Evolutionary conservation across 495 filamentous ascomycete species (phyloP).

Genomic region (Lineolata rhizophorae): DNA sequence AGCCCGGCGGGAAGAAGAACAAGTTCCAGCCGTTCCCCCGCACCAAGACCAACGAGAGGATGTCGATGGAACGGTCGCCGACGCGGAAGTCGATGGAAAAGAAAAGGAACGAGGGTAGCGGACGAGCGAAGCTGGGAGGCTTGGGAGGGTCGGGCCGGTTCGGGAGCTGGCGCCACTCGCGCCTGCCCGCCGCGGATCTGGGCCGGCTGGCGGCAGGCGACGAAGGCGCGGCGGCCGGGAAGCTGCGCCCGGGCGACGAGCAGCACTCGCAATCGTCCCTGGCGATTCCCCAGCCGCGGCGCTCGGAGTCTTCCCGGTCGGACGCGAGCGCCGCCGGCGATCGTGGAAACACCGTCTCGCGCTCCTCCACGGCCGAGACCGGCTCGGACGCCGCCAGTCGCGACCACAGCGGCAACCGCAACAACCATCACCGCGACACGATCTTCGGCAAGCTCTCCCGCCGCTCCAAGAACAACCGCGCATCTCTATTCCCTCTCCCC

Average conservation of each 20-base stretch:
- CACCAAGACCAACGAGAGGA: not conserved
- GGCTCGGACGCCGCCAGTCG: too few species aligned
- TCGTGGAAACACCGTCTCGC: too few species aligned
- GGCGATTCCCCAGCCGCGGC: slow-evolving; percentile 32
- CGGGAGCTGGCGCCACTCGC: not conserved
- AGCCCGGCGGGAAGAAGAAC: slow-evolving; percentile 6
- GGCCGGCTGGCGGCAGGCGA: slow-evolving; percentile 6
- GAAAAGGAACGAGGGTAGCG: slow-evolving; percentile 5
- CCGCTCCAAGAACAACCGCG: slow-evolving; percentile 59
- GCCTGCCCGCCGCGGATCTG: slow-evolving; percentile 11
- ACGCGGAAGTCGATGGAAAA: slow-evolving; percentile 14
- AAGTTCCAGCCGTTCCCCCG: slow-evolving; percentile 8
- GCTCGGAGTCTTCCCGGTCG: slow-evolving; percentile 82
- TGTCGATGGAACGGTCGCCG: not conserved
- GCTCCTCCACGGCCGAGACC: too few species aligned
- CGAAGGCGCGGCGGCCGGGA: slow-evolving; percentile 28
- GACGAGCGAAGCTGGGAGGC: too few species aligned
- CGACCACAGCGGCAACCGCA: too few species aligned
- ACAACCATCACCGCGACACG: too few species aligned
- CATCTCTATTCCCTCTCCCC: slow-evolving; percentile 73
- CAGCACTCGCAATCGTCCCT: slow-evolving; percentile 41
- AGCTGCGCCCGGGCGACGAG: slow-evolving; percentile 46
- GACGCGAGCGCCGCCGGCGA: too few species aligned
- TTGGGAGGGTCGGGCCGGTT: too few species aligned
- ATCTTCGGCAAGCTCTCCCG: slow-evolving; percentile 52